Evolutionary conservation across 139 green algal species (phyloP), one percentile per base, ranked within the genome.

Genomic region (Pseudopediastrum boryanum): DNA sequence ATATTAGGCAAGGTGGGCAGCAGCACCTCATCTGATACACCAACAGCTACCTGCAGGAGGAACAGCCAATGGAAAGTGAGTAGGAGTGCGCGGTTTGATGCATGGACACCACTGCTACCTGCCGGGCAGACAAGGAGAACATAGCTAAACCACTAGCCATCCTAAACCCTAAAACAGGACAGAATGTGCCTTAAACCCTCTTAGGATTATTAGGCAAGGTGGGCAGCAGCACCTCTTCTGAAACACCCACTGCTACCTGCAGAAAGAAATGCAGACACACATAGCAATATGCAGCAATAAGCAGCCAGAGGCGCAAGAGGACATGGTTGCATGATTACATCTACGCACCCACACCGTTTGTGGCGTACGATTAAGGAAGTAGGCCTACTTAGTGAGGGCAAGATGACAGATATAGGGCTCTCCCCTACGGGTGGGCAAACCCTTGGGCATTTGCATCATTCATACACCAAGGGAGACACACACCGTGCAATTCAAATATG

Each of bases 21-120:
- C 59, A 95, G 76, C 74, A 87, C 67, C 54, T 91, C 85, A 33
- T 90, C 88, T 0, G 79, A 79, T 8, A 94, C 89, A 25, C 83
- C 83, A 71, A 88, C 48, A 0, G 87, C 87, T 4, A 86, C 66
- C 83, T 90, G 85, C 33, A 35, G 19, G n/a, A n/a, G n/a, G n/a
- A n/a, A n/a, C n/a, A n/a, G n/a, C n/a, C n/a, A n/a, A n/a, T n/a
- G n/a, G n/a, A n/a, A n/a, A n/a, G n/a, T n/a, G n/a, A n/a, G n/a
- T n/a, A n/a, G n/a, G n/a, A n/a, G n/a, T n/a, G n/a, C n/a, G n/a
- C n/a, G n/a, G n/a, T n/a, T n/a, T n/a, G n/a, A n/a, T n/a, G n/a
- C n/a, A 42, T 58, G 50, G 43, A 12, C 8, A 9, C 4, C 41
- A 38, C 36, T 75, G 33, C 44, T 58, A 33, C 7, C 10, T n/a